phyloP scores from a whole-genome alignment of 257 asterid genomes.

The Petunia secreta region DNA sequence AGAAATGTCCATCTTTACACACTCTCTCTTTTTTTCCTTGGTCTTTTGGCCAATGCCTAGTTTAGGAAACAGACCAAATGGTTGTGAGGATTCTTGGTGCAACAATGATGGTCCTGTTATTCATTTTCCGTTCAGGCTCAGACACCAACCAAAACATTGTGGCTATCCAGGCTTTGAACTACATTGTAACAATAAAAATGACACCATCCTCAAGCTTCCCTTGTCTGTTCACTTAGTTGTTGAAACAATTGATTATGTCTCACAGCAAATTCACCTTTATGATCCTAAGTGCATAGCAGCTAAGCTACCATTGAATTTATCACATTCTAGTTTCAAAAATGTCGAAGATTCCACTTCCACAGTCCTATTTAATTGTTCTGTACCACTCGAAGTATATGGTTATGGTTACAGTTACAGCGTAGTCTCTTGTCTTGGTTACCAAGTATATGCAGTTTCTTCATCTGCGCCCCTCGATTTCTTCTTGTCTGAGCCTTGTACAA shows the following conservation, averaged over 20 bases:
- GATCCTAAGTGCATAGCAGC: conserved; percentile 1
- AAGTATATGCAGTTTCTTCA: neutral
- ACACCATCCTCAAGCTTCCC: neutral
- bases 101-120: neutral
- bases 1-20: conserved; percentile 10
- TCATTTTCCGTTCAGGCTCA: conserved; percentile 10
- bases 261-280: neutral
- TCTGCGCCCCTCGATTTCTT: rapidly evolving
- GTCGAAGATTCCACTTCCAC: neutral
- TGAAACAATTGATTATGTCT: neutral
- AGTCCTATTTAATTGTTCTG: conserved; percentile 10
- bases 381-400: neutral
- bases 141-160: conserved; percentile 3
- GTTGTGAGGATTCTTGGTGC: neutral
- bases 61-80: neutral
- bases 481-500: neutral
- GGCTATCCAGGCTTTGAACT: conserved; percentile 23
- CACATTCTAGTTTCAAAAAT: neutral
- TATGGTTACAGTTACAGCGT: neutral
- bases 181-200: neutral
- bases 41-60: neutral
- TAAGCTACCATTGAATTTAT: neutral
- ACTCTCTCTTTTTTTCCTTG: neutral
- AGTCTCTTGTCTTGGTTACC: conserved; percentile 4
- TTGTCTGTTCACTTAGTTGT: neutral